A percentile compares a stretch with the other conserved stretches of the same genome.
Conservation (phyloP, 139 green algal species). For the Chlorella sp. region DNA sequence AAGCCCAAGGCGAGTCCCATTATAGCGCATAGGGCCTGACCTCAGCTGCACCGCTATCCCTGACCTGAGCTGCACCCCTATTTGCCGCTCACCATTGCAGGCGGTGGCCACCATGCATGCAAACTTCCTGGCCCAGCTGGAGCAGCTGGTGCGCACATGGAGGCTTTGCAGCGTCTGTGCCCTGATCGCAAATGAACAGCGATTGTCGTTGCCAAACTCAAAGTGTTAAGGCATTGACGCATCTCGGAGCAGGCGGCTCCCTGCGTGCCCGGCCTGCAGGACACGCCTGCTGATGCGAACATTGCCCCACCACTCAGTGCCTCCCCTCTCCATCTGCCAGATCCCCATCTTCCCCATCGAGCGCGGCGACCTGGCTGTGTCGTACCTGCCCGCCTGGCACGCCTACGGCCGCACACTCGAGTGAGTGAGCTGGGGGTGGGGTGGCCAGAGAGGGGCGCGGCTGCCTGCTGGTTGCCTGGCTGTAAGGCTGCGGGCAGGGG, state of each 20-base stretch:
- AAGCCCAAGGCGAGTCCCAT: neutral
- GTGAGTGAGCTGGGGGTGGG: neutral
- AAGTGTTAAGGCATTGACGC: no score
- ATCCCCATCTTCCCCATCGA: neutral
- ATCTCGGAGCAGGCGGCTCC: no score
- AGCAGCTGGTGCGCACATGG: neutral
- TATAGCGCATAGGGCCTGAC: no score
- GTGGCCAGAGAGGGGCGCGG: no score
- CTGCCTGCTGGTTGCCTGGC: no score
- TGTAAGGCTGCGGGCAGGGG: no score
- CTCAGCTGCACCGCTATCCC: no score
- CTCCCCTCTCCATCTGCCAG: neutral
- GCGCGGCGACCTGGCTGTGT: neutral
- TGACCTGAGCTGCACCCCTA: no score
- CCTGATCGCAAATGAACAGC: no score
- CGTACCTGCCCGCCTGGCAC: constrained; percentile 1
- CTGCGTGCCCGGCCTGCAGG: no score
- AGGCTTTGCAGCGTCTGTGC: neutral
- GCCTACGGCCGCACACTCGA: neutral
- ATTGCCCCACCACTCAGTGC: neutral
- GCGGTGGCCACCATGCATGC: neutral
- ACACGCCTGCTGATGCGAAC: no score
- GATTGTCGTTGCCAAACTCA: no score
- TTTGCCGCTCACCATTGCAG: neutral
- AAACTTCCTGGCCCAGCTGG: constrained; percentile 21